A percentile compares a stretch with the other conserved stretches of the same genome.
These are phyloP conservation scores for Galeopsis tetrahit DNA, from an alignment of 257 asterid genomes.

Conservation along the genomic window DNA sequence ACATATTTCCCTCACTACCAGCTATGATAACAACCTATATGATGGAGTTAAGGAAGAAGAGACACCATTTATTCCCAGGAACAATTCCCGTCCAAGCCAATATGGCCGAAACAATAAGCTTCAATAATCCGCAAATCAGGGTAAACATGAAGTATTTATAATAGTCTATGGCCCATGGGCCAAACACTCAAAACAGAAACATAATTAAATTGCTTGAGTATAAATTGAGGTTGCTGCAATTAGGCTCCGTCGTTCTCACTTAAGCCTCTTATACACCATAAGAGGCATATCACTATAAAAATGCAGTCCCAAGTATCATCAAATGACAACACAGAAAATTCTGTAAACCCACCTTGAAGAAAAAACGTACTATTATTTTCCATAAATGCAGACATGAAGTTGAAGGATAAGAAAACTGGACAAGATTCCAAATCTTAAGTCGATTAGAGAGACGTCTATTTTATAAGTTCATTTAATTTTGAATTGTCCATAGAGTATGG, in stretches of 20 bases:
- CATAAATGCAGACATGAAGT: constrained; percentile 19
- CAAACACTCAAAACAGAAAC: too few relatives aligned
- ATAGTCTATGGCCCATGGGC: too few relatives aligned
- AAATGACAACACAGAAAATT: neutral
- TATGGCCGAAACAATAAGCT: too few relatives aligned
- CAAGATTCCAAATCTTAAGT: neutral
- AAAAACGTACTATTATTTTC: neutral
- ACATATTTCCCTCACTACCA: constrained; percentile 57
- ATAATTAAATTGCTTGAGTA: too few relatives aligned
- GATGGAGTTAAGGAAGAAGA: too few relatives aligned
- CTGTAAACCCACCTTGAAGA: neutral
- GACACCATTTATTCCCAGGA: too few relatives aligned
- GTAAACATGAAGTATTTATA: too few relatives aligned
- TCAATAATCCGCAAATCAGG: too few relatives aligned
- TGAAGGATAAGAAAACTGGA: neutral
- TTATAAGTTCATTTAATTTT: constrained; percentile 1
- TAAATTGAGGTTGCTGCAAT: too few relatives aligned
- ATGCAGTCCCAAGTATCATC: constrained; percentile 10
- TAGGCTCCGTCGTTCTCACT: too few relatives aligned
- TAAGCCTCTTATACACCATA: too few relatives aligned
- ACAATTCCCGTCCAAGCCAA: too few relatives aligned
- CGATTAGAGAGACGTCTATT: neutral
- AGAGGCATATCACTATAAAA: neutral
- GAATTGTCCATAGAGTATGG: neutral
- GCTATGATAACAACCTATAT: constrained; percentile 38